A percentile compares a stretch with the other conserved stretches of the same genome.
These are phyloP conservation scores for Cucurbita argyrosperma DNA, from an alignment of 306 rosid species.

Conservation along the genomic window DNA sequence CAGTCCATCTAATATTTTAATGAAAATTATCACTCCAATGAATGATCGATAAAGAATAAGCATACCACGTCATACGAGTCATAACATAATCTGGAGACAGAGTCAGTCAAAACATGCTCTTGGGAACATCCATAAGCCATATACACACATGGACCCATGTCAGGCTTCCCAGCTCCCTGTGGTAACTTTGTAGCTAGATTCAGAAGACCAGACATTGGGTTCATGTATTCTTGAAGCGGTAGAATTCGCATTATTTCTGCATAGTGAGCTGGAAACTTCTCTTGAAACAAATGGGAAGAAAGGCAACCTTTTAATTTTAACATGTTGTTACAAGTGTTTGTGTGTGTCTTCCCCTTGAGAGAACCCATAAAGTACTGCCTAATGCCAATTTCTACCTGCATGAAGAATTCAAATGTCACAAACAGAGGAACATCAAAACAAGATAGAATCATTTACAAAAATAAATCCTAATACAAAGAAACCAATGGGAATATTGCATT, in stretches of 20 bases:
- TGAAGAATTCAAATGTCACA: neutral
- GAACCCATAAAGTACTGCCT: conserved; percentile 75
- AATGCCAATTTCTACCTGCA: conserved; percentile 86
- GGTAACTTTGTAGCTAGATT: conserved; percentile 75
- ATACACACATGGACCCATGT: conserved; percentile 69
- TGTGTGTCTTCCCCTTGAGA: conserved; percentile 39
- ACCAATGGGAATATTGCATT: neutral
- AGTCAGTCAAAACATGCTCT: conserved; percentile 34
- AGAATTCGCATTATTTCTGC: conserved; percentile 55
- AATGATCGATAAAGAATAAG: conserved; percentile 1
- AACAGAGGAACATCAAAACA: neutral
- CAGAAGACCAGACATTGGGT: conserved; percentile 73
- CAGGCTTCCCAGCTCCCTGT: conserved; percentile 46
- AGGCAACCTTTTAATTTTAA: conserved; percentile 79
- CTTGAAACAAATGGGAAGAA: conserved; percentile 75
- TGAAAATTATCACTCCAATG: neutral
- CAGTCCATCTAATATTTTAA: neutral
- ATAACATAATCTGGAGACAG: conserved; percentile 56
- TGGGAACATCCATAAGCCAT: conserved; percentile 64
- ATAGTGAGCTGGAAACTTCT: conserved; percentile 83
- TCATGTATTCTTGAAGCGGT: conserved; percentile 89
- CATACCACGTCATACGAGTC: conserved; percentile 71
- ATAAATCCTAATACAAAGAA: neutral
- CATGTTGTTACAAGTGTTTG: conserved; percentile 48
- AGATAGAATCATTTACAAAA: neutral